A percentile compares a stretch with the other conserved stretches of the same genome.
These are phyloP conservation scores for Phytopythium cucurbitacearum DNA, from an alignment of 352 stramenopile genomes.

Conservation along the genomic window DNA sequence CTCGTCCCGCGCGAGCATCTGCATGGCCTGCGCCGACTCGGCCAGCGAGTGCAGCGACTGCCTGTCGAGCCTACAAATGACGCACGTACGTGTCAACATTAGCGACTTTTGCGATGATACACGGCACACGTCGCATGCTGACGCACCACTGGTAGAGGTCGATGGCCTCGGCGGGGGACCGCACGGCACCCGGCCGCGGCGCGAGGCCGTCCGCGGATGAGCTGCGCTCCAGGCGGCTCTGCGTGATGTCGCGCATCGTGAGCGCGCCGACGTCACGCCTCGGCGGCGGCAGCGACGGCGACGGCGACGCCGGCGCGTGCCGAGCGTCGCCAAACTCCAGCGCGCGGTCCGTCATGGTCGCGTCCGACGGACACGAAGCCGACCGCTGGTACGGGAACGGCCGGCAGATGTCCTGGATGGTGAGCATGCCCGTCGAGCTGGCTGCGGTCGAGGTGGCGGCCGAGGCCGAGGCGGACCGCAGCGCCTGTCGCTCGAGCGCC, in stretches of 20 bases:
- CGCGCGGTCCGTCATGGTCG: constrained; percentile 16
- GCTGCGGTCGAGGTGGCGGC: constrained; percentile 16
- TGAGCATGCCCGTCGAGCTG: constrained; percentile 6
- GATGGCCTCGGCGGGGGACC: constrained; percentile 19
- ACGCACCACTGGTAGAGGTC: constrained; percentile 38
- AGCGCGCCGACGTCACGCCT: neutral
- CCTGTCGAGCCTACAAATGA: constrained; percentile 7
- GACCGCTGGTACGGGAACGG: constrained; percentile 63
- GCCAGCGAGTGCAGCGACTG: constrained; percentile 45
- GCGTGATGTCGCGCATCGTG: constrained; percentile 20
- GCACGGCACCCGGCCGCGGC: constrained; percentile 9
- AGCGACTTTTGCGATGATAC: no score
- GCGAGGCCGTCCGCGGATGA: constrained; percentile 51
- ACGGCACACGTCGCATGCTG: no score
- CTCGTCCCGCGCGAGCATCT: constrained; percentile 36
- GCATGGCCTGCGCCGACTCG: constrained; percentile 55
- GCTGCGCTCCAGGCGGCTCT: constrained; percentile 50
- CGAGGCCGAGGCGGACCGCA: constrained; percentile 6
- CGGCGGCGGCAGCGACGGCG: constrained; percentile 61
- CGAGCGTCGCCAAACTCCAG: constrained; percentile 8
- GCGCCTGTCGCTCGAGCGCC: constrained; percentile 14
- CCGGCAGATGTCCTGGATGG: constrained; percentile 47
- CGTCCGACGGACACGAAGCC: constrained; percentile 68
- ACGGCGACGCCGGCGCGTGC: constrained; percentile 64
- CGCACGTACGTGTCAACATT: neutral